These are phyloP conservation scores for Torulaspora quercuum DNA, from an alignment of 805 yeast genomes.

Conservation along the genomic window DNA sequence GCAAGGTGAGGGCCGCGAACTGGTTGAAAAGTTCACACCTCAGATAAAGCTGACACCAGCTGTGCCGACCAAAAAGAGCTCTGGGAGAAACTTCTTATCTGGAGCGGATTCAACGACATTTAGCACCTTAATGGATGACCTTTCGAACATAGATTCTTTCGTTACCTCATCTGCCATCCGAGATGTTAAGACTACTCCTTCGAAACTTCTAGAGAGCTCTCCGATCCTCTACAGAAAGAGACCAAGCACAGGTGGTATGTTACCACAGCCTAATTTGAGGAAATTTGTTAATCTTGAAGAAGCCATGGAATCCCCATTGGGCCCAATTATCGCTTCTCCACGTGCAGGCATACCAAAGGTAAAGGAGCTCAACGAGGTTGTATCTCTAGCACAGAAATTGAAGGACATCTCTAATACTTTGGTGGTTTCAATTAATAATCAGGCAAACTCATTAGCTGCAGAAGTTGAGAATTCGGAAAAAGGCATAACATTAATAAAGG, in stretches of 20 bases:
- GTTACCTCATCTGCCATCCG: constrained; percentile 30
- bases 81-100: constrained; percentile 13
- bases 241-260: constrained; percentile 23
- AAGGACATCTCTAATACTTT: constrained; percentile 14
- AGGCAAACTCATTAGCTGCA: constrained; percentile 16
- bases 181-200: constrained; percentile 16
- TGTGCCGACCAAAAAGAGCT: constrained; percentile 14
- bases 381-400: constrained; percentile 9
- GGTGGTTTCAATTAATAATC: constrained; percentile 17
- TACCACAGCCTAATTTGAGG: constrained; percentile 80
- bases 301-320: constrained; percentile 43
- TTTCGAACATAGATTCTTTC: constrained; percentile 25
- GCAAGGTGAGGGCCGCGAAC: constrained; percentile 1
- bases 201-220: constrained; percentile 21
- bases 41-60: constrained; percentile 21
- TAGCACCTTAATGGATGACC: constrained; percentile 25
- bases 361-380: constrained; percentile 7
- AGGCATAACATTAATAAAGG: constrained; percentile 14
- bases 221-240: constrained; percentile 23
- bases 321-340: constrained; percentile 14
- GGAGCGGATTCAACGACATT: constrained; percentile 19
- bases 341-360: constrained; percentile 7
- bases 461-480: constrained; percentile 16
- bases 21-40: constrained; percentile 5
- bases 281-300: constrained; percentile 79